These are phyloP conservation scores for Fusarium falciforme DNA, from an alignment of 2,329 filamentous ascomycete genomes.

Conservation along the genomic window DNA sequence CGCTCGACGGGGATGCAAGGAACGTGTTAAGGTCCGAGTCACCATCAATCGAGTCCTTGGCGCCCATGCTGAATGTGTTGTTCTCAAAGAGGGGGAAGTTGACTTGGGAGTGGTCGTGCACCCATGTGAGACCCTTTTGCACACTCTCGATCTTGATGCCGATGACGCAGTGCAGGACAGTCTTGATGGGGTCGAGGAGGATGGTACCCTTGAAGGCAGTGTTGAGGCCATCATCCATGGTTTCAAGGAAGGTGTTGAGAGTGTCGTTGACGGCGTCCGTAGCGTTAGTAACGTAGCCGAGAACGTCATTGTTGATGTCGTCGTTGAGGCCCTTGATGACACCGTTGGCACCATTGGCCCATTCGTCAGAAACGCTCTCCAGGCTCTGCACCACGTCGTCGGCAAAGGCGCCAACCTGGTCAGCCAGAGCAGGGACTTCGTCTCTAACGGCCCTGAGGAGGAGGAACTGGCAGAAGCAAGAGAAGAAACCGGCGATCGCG, in stretches of 20 bases:
- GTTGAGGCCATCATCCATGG: constrained; percentile 80
- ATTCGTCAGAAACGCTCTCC: constrained; percentile 77
- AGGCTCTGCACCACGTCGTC: constrained; percentile 80
- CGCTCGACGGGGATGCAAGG: constrained; percentile 78
- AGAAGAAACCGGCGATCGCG: constrained; percentile 82
- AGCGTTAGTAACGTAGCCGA: constrained; percentile 88
- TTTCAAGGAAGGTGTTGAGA: constrained; percentile 82
- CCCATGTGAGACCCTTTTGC: constrained; percentile 92
- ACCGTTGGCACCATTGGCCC: constrained; percentile 81
- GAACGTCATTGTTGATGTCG: constrained; percentile 85
- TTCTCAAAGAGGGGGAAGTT: constrained; percentile 81
- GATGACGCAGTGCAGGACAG: constrained; percentile 88
- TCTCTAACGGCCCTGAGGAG: constrained; percentile 79
- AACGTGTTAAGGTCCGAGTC: constrained; percentile 75
- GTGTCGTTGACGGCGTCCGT: constrained; percentile 87
- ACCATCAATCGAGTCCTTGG: constrained; percentile 68
- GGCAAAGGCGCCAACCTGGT: constrained; percentile 82
- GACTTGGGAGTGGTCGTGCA: constrained; percentile 86
- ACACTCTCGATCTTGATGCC: constrained; percentile 86
- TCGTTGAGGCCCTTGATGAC: constrained; percentile 77
- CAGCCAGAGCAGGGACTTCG: constrained; percentile 79
- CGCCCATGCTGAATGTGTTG: constrained; percentile 86
- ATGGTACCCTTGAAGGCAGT: constrained; percentile 84
- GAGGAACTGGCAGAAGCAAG: constrained; percentile 84
- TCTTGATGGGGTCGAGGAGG: constrained; percentile 80